Base-by-base conservation (phyloP, 768 basidiomycete species). In the Artomyces pyxidatus region DNA sequence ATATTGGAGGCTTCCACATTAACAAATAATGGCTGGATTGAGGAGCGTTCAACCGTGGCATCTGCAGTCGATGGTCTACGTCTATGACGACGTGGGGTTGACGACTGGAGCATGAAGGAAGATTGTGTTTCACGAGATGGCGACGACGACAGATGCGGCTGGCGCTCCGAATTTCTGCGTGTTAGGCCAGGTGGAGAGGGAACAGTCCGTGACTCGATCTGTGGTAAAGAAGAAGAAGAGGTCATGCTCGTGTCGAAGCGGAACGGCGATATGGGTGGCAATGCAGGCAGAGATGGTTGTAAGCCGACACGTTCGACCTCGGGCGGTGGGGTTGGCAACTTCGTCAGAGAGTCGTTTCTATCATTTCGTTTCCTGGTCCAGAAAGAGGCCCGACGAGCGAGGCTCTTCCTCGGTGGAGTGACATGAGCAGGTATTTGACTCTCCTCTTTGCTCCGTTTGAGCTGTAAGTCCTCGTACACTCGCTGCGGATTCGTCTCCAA, bases 21-120 rank as follows among this genome's bases (percentile, higher is more conserved):
- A 32, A 37, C 12, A 53, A 69, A 68, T 27, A 63, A 48, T 9
- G 68, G 63, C 26, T 52, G 53, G 17, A 60, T 42, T 35, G 65
- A 66, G 14, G 50, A 55, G 41, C 64, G 65, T n/a, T 55, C 55
- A 16, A 61, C 23, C 21, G 40, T 6, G 1, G 72, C 61, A 55
- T 73, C 73, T 28, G 73, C 70, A n/a, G 73, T 75, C 17, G 62
- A 57, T 35, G 74, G 74, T n/a, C n/a, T n/a, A n/a, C n/a, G n/a
- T n/a, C n/a, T n/a, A n/a, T n/a, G n/a, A 42, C 73, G 70, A 37
- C 61, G 63, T 37, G 28, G 23, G 26, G 40, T 5, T 29, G 48
- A 17, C 27, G 12, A 23, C 12, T 30, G 30, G 19, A 19, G 22
- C 27, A 29, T 6, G 14, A 29, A 28, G 8, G 14, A 40, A 22